Conservation (phyloP, 768 basidiomycete species). For the Infundibulicybe gibba region DNA sequence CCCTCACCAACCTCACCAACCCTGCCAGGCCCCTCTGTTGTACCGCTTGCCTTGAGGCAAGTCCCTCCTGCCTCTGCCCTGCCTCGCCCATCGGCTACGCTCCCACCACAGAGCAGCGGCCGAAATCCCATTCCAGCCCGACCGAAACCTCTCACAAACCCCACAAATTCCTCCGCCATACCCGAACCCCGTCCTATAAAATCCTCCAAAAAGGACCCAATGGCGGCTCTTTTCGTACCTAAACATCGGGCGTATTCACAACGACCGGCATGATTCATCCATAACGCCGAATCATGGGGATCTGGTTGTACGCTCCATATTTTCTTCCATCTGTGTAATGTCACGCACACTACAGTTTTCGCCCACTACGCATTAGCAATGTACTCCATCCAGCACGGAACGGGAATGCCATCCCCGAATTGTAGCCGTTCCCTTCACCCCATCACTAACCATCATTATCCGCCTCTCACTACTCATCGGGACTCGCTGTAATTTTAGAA, state of each 20-base stretch:
- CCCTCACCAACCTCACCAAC: slow-evolving; percentile 9
- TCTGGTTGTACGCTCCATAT: not conserved
- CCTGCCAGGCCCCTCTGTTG: not conserved
- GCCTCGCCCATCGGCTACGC: not conserved
- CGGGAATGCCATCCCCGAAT: slow-evolving; percentile 9
- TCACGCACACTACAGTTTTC: too few species aligned
- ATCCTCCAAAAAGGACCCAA: slow-evolving; percentile 51
- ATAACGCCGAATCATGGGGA: slow-evolving; percentile 3
- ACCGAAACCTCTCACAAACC: slow-evolving; percentile 3
- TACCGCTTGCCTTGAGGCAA: too few species aligned
- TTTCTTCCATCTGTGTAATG: not conserved
- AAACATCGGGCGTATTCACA: slow-evolving; percentile 68
- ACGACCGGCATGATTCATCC: slow-evolving; percentile 30
- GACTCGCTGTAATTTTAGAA: not conserved
- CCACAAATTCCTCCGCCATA: slow-evolving; percentile 7
- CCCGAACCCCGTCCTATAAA: slow-evolving; percentile 29
- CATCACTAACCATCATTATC: not conserved
- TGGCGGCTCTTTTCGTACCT: slow-evolving; percentile 65
- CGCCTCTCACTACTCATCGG: not conserved
- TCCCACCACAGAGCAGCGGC: slow-evolving; percentile 9
- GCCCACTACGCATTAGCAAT: not conserved
- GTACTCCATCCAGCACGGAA: slow-evolving; percentile 8
- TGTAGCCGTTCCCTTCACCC: slow-evolving; percentile 15
- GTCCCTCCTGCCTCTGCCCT: not conserved
- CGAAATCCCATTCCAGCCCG: slow-evolving; percentile 8